Percentiles rank a stretch among this genome's conserved stretches.
phyloP scores from a whole-genome alignment of 352 stramenopile species.

The Labyrinthula sp. region DNA sequence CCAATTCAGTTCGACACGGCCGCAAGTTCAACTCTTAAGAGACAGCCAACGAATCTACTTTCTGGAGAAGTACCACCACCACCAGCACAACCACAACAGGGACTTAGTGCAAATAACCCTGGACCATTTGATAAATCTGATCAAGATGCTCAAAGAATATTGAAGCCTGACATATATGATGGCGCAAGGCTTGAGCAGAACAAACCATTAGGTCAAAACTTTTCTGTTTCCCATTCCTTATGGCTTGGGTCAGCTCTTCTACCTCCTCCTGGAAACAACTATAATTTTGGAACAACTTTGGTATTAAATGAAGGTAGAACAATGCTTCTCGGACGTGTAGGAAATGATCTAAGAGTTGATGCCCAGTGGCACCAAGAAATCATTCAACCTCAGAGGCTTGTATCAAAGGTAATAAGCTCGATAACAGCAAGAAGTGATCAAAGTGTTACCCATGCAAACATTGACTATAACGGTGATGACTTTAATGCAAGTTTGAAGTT shows the following conservation, averaged over 20 bases:
- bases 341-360: conserved; percentile 11
- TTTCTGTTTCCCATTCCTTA: conserved; percentile 22
- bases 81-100: too few relatives aligned
- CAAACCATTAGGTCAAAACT: conserved; percentile 12
- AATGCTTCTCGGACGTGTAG: conserved; percentile 12
- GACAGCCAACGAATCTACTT: too few relatives aligned
- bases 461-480: conserved; percentile 54
- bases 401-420: conserved; percentile 6
- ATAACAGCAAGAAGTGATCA: conserved; percentile 5
- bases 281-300: conserved; percentile 20
- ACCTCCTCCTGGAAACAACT: conserved; percentile 20
- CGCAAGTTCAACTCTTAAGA: too few relatives aligned
- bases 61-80: too few relatives aligned
- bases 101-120: too few relatives aligned
- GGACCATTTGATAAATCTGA: conserved; percentile 25
- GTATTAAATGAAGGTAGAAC: conserved; percentile 4
- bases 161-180: conserved; percentile 22
- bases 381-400: conserved; percentile 6
- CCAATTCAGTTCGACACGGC: too few relatives aligned
- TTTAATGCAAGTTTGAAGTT: conserved; percentile 66
- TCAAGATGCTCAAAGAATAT: conserved; percentile 13
- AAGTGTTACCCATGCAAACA: conserved; percentile 35
- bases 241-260: conserved; percentile 23
- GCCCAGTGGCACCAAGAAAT: conserved; percentile 25
- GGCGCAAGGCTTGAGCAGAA: conserved; percentile 10